These are phyloP conservation scores for Fusarium nurragi DNA, from an alignment of 2,329 filamentous ascomycete genomes.

Conservation along the genomic window DNA sequence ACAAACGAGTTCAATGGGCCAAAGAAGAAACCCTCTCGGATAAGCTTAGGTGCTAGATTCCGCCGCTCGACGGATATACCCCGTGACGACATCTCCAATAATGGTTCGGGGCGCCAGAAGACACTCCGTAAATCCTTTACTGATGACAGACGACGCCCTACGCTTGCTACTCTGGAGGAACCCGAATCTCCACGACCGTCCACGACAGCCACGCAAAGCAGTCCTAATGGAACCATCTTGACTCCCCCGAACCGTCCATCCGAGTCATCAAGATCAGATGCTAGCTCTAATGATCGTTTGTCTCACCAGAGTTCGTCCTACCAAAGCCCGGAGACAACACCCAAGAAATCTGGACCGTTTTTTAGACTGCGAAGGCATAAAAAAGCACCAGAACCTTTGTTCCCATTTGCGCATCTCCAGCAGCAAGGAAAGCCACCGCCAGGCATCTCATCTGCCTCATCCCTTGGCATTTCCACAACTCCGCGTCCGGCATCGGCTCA, in stretches of 20 bases:
- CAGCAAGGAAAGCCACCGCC: constrained; percentile 65
- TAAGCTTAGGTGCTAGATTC: constrained; percentile 63
- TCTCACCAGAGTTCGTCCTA: constrained; percentile 63
- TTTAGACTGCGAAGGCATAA: constrained; percentile 83
- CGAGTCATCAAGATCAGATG: constrained; percentile 91
- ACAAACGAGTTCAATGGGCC: constrained; percentile 69
- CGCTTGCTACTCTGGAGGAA: constrained; percentile 64
- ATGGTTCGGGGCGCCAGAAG: constrained; percentile 30
- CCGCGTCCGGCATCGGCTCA: constrained; percentile 51
- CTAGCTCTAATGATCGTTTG: constrained; percentile 75
- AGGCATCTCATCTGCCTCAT: constrained; percentile 54
- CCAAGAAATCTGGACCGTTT: constrained; percentile 74
- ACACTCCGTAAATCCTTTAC: constrained; percentile 57
- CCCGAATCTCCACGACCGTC: constrained; percentile 51
- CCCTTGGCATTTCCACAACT: constrained; percentile 51
- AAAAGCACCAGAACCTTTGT: constrained; percentile 79
- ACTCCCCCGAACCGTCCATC: constrained; percentile 56
- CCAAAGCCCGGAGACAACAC: constrained; percentile 69
- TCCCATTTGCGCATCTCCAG: constrained; percentile 86
- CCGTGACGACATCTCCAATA: constrained; percentile 43
- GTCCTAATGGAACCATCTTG: constrained; percentile 57
- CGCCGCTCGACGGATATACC: constrained; percentile 62
- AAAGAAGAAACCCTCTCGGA: constrained; percentile 65
- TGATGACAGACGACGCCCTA: constrained; percentile 46
- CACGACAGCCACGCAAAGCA: constrained; percentile 41